These are phyloP conservation scores for Westerdykella aurantiaca DNA, from an alignment of 2,329 filamentous ascomycete genomes.

Conservation along the genomic window DNA sequence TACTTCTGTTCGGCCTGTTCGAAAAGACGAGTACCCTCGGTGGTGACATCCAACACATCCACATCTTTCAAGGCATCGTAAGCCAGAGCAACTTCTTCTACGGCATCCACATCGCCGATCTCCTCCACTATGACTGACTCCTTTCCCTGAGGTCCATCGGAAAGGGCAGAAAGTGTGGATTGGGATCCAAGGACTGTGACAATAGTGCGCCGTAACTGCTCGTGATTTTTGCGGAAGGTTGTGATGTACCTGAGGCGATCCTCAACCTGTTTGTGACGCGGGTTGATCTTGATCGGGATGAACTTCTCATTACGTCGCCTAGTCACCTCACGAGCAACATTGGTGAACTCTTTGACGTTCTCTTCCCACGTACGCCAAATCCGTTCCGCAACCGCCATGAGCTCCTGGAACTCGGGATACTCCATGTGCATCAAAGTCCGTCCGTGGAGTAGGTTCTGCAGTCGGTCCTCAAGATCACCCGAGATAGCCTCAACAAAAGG, in stretches of 20 bases:
- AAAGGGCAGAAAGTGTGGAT: slow-evolving; percentile 39
- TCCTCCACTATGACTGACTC: slow-evolving; percentile 73
- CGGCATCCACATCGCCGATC: slow-evolving; percentile 93
- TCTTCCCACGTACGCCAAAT: slow-evolving; percentile 95
- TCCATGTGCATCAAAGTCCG: slow-evolving; percentile 86
- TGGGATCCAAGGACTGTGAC: slow-evolving; percentile 84
- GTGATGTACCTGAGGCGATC: slow-evolving; percentile 87
- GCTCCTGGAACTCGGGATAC: slow-evolving; percentile 78
- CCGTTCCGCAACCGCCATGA: slow-evolving; percentile 76
- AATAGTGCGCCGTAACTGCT: slow-evolving; percentile 94
- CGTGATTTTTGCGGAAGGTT: slow-evolving; percentile 93
- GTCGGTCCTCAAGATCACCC: slow-evolving; percentile 76
- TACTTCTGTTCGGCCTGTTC: slow-evolving; percentile 91
- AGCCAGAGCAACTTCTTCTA: slow-evolving; percentile 90
- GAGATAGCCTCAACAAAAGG: slow-evolving; percentile 97
- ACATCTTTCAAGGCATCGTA: slow-evolving; percentile 93
- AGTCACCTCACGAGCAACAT: slow-evolving; percentile 91
- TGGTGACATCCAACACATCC: slow-evolving; percentile 85
- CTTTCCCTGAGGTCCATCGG: slow-evolving; percentile 26
- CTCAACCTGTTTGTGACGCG: slow-evolving; percentile 82
- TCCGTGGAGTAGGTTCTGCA: slow-evolving; percentile 81
- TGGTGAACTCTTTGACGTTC: slow-evolving; percentile 94
- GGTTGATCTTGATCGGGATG: slow-evolving; percentile 92
- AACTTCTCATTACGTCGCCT: slow-evolving; percentile 94
- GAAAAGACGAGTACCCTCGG: slow-evolving; percentile 86